Evolutionary conservation across 1,139 yeast genomes (phyloP), one percentile per base, ranked within the genome.

Genomic region (Pichiaceae sp.): DNA sequence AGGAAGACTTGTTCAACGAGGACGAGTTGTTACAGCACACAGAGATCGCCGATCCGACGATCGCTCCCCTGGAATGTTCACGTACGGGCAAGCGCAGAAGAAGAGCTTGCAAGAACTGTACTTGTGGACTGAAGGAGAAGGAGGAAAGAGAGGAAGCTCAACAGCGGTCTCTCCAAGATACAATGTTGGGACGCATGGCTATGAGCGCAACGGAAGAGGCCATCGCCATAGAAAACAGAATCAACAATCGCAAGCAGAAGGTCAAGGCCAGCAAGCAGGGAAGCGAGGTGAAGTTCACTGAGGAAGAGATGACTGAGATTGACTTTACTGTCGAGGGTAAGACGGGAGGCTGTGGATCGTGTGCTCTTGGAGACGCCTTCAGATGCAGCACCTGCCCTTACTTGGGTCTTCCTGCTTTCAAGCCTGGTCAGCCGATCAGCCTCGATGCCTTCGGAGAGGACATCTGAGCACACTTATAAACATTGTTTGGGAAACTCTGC

Each of bases 351-450:
- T 91, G 99, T 64, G 96, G 96, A 17, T 84, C 95, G 9, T 91
- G 99, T 64, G 80, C 97, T 0, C 70, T 91, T 39, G 98, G 99
- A 29, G 98, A 91, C 60, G 98, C 98, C 0, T 91, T 91, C 64
- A 70, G 99, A 54, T 91, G 99, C 60, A 95, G 89, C 51, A 96
- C 97, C 3, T 91, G 99, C 62, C 99, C 98, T 31, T 93, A 78
- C 60, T 66, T 91, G 49, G 98, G 99, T 0, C 69, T 93, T 40
- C 98, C 99, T 8, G 96, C 98, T 4, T 91, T 91, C 71, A 87
- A 86, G 63, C 97, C 97, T 0, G 98, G 98, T 35, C 94, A 91
- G 62, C 80, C 66, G 15, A 62, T 74, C 26, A 69, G 74, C 5
- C 59, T 74, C 39, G 77, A 70, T 45, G 60, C 66, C 29, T 66